Percentiles rank a stretch among this genome's conserved stretches.
Conservation (phyloP, 2,329 filamentous ascomycete species). For the Chrysosporium queenslandicum region DNA sequence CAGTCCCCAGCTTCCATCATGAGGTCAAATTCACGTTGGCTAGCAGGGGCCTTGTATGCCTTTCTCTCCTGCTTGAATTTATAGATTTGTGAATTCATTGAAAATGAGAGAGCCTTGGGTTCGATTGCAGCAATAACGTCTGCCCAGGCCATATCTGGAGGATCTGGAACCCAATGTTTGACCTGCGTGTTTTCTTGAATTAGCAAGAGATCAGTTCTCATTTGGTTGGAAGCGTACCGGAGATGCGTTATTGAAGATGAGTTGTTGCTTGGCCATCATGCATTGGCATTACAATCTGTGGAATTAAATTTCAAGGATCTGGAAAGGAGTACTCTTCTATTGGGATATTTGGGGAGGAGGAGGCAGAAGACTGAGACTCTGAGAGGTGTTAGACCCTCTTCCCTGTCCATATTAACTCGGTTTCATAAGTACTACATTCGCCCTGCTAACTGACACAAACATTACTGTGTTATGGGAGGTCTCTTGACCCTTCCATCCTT, state of each 20-base stretch:
- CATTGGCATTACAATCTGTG: not conserved
- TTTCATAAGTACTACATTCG: too few relatives aligned
- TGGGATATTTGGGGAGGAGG: too few relatives aligned
- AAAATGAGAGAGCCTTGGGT: slow-evolving; percentile 10
- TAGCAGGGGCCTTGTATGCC: slow-evolving; percentile 10
- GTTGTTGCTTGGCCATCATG: slow-evolving; percentile 2
- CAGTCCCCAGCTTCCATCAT: slow-evolving; percentile 10
- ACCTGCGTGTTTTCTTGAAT: slow-evolving; percentile 5
- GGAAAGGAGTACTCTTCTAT: not conserved
- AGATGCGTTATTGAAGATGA: slow-evolving; percentile 3
- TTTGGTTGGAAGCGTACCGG: slow-evolving; percentile 1
- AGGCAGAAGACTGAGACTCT: too few relatives aligned
- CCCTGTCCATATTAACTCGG: too few relatives aligned
- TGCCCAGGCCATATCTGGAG: slow-evolving; percentile 5
- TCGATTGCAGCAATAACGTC: slow-evolving; percentile 8
- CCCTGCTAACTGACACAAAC: too few relatives aligned
- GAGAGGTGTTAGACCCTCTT: too few relatives aligned
- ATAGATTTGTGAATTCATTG: slow-evolving; percentile 13
- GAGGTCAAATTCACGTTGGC: slow-evolving; percentile 13
- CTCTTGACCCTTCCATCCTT: slow-evolving; percentile 61
- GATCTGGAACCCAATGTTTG: slow-evolving; percentile 8
- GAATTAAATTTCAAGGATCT: not conserved
- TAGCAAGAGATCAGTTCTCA: slow-evolving; percentile 2
- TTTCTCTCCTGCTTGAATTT: slow-evolving; percentile 12
- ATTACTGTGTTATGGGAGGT: slow-evolving; percentile 66